Percentiles rank a stretch among this genome's conserved stretches.
Evolutionary conservation across 805 yeast genomes (phyloP).

Genomic region (Yarrowia phangngaensis): DNA sequence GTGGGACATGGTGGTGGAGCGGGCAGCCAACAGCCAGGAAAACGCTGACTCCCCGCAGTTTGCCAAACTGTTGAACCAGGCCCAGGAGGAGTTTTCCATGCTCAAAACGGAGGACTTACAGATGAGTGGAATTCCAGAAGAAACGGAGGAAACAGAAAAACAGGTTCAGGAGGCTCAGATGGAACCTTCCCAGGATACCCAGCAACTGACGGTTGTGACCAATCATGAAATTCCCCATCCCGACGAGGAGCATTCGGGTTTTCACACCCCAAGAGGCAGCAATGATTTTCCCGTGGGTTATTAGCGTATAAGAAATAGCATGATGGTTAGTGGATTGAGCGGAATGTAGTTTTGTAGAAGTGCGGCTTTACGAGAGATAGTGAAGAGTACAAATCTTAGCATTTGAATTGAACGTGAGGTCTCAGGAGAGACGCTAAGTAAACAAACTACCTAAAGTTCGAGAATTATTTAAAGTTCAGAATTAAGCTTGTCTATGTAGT

Average conservation of each 20-base stretch:
- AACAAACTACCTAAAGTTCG: no score
- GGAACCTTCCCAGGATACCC: constrained; percentile 9
- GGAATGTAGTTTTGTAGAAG: no score
- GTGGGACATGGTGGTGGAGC: constrained; percentile 52
- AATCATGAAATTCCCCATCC: constrained; percentile 10
- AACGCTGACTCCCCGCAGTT: constrained; percentile 23
- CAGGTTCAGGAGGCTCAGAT: constrained; percentile 17
- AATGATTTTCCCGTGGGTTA: constrained; percentile 24
- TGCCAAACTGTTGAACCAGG: constrained; percentile 24
- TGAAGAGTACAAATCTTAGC: no score
- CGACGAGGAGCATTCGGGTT: constrained; percentile 25
- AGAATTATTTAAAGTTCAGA: no score
- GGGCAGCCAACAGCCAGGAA: constrained; percentile 23
- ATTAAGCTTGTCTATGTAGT: no score
- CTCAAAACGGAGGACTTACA: constrained; percentile 22
- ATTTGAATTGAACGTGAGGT: no score
- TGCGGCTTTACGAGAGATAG: no score
- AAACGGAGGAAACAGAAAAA: constrained; percentile 2
- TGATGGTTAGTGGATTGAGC: no score
- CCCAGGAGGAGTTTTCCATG: constrained; percentile 24
- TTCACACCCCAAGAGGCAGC: constrained; percentile 25
- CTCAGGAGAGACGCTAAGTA: no score
- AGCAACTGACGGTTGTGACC: constrained; percentile 13
- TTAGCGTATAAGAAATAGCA: no score
- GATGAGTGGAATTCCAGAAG: constrained; percentile 22